Base-by-base conservation (phyloP, 495 filamentous ascomycete genomes). In the Trichocladium antarcticum region DNA sequence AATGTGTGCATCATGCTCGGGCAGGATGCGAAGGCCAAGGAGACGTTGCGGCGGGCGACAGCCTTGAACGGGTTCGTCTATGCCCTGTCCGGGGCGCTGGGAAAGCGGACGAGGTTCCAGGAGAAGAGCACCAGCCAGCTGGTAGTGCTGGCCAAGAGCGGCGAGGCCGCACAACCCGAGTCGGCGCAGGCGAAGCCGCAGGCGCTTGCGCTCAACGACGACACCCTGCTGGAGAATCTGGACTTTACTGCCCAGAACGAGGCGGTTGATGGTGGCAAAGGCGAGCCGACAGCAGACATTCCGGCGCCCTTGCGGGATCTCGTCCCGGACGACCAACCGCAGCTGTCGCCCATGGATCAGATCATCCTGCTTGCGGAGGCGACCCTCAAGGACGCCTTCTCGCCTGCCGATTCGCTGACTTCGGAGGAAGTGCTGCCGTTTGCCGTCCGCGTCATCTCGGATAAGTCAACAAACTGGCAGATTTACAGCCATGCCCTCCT, bases 401-500 rank as follows among this genome's bases (percentile, higher is more conserved):
- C 82, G 0, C 90, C 92, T 0, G 72, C 80, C 5, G 81, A 96
- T 61, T 84, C 84, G 1, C 72, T 97, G 22, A 97, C 89, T 0
- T 76, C 88, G 17, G 93, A 99, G 61, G 87, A 95, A 64, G 89
- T 95, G 31, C 66, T 89, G 14, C 92, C 92, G 0, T 97, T 88
- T 62, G 93, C 89, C 5, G 82, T 81, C 17, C 79, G 92, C 15
- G 93, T 97, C 0, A 75, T 99, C 16, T 75, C 84, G 14, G 88
- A 92, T 45, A 87, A 89, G 40, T 84, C 84, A 54, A 88, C 87
- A 2, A 97, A 97, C 64, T 99, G 92, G 92, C 93, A 97, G 64
- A 82, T 95, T 17, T 97, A 99, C 61, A 96, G 92, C 0, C 87
- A 96, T 58, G 92, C 85, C 1, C 68, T 99, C 5, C 70, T 97